A percentile compares a stretch with the other conserved stretches of the same genome.
Evolutionary conservation across 768 basidiomycete species (phyloP).

Genomic region (Pleurotus cornucopiae): DNA sequence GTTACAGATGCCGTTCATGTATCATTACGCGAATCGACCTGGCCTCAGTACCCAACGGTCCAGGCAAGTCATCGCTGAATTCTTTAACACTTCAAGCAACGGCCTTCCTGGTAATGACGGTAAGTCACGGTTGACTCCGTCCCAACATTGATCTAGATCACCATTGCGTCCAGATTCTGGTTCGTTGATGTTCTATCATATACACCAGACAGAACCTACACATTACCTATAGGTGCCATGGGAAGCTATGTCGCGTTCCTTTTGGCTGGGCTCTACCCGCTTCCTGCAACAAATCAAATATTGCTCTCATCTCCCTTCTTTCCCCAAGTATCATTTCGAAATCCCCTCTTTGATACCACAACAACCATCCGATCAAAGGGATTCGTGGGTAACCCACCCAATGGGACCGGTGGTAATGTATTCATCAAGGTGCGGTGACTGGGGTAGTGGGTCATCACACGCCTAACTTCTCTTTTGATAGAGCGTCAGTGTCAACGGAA

Average conservation of each 20-base stretch:
- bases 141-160: conserved; percentile 2
- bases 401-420: conserved; percentile 49
- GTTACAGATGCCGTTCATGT: conserved; percentile 67
- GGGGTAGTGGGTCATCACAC: background rate
- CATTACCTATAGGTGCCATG: conserved; percentile 47
- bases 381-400: conserved; percentile 47
- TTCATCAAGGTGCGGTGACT: conserved; percentile 47
- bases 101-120: conserved; percentile 68
- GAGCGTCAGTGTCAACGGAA: conserved; percentile 55
- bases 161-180: conserved; percentile 16
- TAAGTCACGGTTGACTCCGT: conserved; percentile 26
- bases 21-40: conserved; percentile 61
- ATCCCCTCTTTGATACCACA: conserved; percentile 52
- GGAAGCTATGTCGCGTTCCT: conserved; percentile 57
- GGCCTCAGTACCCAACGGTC: conserved; percentile 56
- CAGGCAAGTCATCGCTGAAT: conserved; percentile 47
- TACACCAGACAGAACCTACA: no score
- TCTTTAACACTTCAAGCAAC: conserved; percentile 50
- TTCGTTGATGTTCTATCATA: background rate
- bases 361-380: conserved; percentile 48
- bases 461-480: conserved; percentile 15
- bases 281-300: conserved; percentile 59
- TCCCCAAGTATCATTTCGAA: conserved; percentile 54
- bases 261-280: conserved; percentile 56
- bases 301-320: conserved; percentile 62